Percentiles rank a stretch among this genome's conserved stretches.
phyloP scores from a whole-genome alignment of 2,329 filamentous ascomycete genomes.

The Cytospora piceicola region DNA sequence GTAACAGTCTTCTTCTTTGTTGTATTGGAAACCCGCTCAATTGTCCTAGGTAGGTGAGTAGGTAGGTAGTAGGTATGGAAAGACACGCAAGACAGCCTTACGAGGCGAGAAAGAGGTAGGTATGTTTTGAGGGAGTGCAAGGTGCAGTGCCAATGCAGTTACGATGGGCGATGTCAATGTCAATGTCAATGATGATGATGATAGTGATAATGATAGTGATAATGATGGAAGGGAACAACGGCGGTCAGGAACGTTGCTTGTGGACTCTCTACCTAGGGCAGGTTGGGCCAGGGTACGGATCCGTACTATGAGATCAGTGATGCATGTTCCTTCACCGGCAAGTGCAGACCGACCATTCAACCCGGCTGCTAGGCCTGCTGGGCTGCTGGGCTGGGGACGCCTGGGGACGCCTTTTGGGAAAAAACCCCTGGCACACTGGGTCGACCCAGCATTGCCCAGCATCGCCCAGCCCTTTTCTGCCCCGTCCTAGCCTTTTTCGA shows the following conservation, averaged over 20 bases:
- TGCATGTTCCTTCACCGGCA: background rate
- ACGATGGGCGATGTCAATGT: background rate
- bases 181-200: too few relatives aligned
- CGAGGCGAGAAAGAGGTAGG: background rate
- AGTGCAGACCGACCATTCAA: conserved; percentile 1
- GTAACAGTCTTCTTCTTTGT: too few relatives aligned
- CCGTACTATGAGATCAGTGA: conserved; percentile 2
- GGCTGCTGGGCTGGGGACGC: background rate
- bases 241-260: background rate
- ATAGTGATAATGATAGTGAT: background rate
- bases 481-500: background rate
- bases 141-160: background rate
- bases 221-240: background rate
- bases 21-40: too few relatives aligned
- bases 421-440: background rate
- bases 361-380: background rate
- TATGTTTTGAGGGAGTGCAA: background rate
- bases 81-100: background rate
- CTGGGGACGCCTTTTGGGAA: background rate
- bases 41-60: too few relatives aligned
- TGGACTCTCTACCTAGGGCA: background rate
- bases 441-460: too few relatives aligned
- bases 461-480: too few relatives aligned
- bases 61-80: too few relatives aligned
- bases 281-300: background rate